phyloP scores from a whole-genome alignment of 805 yeast genomes.

The Candida vaughaniae region DNA sequence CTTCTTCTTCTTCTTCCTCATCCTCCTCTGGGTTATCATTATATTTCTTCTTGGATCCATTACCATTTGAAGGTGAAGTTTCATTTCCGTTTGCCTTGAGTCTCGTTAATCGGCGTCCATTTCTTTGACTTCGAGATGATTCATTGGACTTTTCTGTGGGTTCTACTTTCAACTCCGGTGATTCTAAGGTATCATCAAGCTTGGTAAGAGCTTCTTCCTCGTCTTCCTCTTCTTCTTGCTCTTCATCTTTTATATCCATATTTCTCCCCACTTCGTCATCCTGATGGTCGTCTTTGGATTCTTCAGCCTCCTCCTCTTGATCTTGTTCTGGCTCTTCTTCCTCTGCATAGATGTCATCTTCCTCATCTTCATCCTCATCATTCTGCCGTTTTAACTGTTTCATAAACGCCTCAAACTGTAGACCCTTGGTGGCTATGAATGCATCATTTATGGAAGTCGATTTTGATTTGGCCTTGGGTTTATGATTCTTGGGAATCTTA shows the following conservation, averaged over 20 bases:
- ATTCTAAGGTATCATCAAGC: conserved; percentile 16
- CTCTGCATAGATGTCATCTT: conserved; percentile 16
- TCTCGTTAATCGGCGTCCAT: too few species aligned
- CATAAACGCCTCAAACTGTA: conserved; percentile 38
- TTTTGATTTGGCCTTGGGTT: conserved; percentile 19
- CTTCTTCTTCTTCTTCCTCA: conserved; percentile 24
- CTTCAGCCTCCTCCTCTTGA: conserved; percentile 21
- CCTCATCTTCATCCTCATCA: conserved; percentile 14
- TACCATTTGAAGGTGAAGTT: neutral
- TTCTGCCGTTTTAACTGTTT: conserved; percentile 21
- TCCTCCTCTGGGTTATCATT: conserved; percentile 17
- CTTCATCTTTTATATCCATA: conserved; percentile 10
- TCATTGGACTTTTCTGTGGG: conserved; percentile 13
- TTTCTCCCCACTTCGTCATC: conserved; percentile 8
- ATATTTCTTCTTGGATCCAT: conserved; percentile 7
- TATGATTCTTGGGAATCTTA: conserved; percentile 14
- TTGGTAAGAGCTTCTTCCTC: conserved; percentile 4
- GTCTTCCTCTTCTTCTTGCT: conserved; percentile 15
- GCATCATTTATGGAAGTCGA: conserved; percentile 37
- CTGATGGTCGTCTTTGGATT: conserved; percentile 14
- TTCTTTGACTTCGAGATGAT: too few species aligned
- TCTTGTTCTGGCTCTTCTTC: conserved; percentile 15
- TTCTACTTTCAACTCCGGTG: conserved; percentile 17
- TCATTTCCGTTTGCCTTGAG: conserved; percentile 11
- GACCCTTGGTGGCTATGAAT: conserved; percentile 34